Base-by-base conservation (phyloP, 2,329 filamentous ascomycete genomes). In the Epichloe elymi region DNA sequence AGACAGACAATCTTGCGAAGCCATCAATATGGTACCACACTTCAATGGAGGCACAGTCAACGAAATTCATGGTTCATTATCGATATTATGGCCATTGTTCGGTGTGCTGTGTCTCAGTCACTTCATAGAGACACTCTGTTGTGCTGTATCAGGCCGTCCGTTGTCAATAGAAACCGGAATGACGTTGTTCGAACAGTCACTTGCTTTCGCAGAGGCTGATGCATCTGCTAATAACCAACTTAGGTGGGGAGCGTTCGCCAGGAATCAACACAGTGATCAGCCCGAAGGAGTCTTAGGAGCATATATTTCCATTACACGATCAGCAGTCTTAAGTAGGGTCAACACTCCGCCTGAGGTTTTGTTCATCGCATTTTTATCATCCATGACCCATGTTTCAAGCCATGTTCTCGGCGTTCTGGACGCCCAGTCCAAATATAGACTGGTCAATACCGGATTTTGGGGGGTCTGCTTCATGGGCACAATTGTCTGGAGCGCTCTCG, bases 131-230 rank as follows among this genome's bases (percentile, higher is more conserved):
- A 93, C 88, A 0, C 70, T 97, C 10, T 85, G 85, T 4, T 95
- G 88, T 65, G 88, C 91, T 10, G 76, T 97, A 6, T 88, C 95
- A 65, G 91, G 91, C 35, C 81, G 86, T 2, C 78, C 81, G 2
- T 79, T 88, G 0, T 80, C 86, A 55, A 85, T 87, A 0, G 93
- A 97, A 68, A 94, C 88, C 1, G 90, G 89, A 17, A 95, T 97
- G 87, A 95, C 90, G 0, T 78, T 96, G 2, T 95, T 97, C 60
- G 93, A 98, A 64, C 90, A 96, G 62, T 96, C 90, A 0, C 74
- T 98, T 8, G 91, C 91, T 2, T 98, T 97, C 69, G 88, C 91
- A 11, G 93, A 98, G 67, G 91, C 91, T 8, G 93, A 98, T 65
- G 85, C 87, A 33, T 86, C 90, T 56, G 83, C 96, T 44, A 83